These are phyloP conservation scores for Stereocaulon alpinum DNA, from an alignment of 495 filamentous ascomycete genomes.

Conservation along the genomic window DNA sequence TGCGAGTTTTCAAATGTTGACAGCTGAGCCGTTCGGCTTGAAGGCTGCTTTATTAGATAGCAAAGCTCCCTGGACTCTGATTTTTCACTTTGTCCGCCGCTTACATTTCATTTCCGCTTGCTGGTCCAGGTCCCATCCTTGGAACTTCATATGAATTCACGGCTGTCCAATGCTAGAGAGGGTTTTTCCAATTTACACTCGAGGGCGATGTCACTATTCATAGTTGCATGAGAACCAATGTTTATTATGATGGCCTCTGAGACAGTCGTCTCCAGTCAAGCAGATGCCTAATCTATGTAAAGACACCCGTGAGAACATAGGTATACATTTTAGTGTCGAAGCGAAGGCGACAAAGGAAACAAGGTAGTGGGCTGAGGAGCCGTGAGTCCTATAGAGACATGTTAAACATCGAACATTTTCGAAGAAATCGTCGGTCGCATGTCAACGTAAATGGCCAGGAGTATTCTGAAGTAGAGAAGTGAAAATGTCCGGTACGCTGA, in stretches of 20 bases:
- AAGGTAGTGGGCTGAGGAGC: conserved; percentile 1
- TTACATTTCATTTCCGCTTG: too few species aligned
- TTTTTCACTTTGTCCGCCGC: too few species aligned
- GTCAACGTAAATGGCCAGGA: not conserved
- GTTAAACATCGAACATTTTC: not conserved
- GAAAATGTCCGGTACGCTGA: not conserved
- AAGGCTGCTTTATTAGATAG: too few species aligned
- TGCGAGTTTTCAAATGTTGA: too few species aligned
- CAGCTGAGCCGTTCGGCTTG: too few species aligned
- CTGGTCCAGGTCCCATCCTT: too few species aligned
- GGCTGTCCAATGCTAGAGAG: not conserved
- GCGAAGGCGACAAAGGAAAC: not conserved
- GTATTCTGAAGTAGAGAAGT: not conserved
- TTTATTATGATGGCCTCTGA: conserved; percentile 1
- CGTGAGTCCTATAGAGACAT: not conserved
- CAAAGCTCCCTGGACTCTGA: too few species aligned
- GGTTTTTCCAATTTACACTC: not conserved
- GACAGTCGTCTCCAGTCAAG: not conserved
- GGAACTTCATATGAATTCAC: too few species aligned
- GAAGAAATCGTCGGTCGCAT: not conserved
- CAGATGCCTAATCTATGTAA: conserved; percentile 2
- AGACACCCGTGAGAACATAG: not conserved
- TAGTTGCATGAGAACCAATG: not conserved
- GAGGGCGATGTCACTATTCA: not conserved
- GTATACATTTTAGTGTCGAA: not conserved